Base-by-base conservation (phyloP, 495 filamentous ascomycete species). In the Neurospora terricola region DNA sequence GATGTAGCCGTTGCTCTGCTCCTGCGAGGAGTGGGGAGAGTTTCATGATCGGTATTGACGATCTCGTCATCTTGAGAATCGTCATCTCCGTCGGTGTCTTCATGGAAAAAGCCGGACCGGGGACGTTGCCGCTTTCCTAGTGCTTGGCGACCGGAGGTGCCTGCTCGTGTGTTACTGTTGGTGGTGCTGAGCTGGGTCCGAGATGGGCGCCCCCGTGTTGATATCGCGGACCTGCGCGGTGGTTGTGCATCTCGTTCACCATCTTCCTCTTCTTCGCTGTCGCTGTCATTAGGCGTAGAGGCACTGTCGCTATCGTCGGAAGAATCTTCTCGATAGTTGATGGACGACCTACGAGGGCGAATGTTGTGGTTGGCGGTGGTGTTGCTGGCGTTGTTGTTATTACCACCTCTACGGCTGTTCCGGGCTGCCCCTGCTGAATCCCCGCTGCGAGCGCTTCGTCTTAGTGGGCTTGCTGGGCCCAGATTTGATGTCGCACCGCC, bases 31-130 rank as follows among this genome's bases (percentile, higher is more conserved):
- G 54, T 62, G 54, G 54, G 54, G 14, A 30, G 54, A 62, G 27
- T 34, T 62, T 62, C 54, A 8, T 62, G 54, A 40, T 73, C 21
- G 21, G 54, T 68, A 21, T 42, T 70, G 18, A 69, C 73, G 36
- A 14, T n/a, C 16, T 66, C 72, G 6, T 68, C 45, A 37, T 74
- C 76, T 38, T 66, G 42, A 16, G 70, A 70, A 40, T 23, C 23
- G 4, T 75, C 72, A 10, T 70, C 45, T 54, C 45, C 70, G n/a
- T 73, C 70, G 62, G 34, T 74, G 37, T 75, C 73, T 69, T 80
- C 78, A 11, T 68, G 71, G 36, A 79, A 80, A 73, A 79, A 80
- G 5, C 77, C 77, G 10, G 76, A 72, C 38, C 69, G 62, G 45
- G 72, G 78, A 37, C 77, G 75, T 8, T 70, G 70, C 16, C 78